Base-by-base conservation (phyloP, 2,329 filamentous ascomycete genomes). In the Kalmusia sp. region DNA sequence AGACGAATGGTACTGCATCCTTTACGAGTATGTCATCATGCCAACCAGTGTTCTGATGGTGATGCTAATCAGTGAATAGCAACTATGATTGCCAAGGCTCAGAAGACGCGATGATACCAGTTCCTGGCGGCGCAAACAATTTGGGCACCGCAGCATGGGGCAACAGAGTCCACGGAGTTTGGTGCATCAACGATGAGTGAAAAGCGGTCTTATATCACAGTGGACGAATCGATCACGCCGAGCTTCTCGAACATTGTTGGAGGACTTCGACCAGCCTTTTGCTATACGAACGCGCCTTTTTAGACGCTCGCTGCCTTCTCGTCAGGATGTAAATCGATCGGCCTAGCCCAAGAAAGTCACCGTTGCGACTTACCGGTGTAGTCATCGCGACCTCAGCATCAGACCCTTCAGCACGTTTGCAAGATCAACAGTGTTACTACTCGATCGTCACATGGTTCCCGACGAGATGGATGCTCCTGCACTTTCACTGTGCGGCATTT, bases 1-100 rank as follows among this genome's bases (percentile, higher is more conserved):
- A 14, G 70, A 73, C 44, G 58, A 59, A 27, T 73, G 70, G 70
- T 69, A 58, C n/a, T 73, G 70, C 50, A 59, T 60, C 28, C 71
- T 73, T 19, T 73, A 63, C 30, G 66, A 72, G 70, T 73, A 63
- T 7, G 70, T 64, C 21, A 5, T 9, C n/a, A 8, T 24, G 46
- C 25, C 12, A 17, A 15, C 28, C 15, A 22, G 14, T 11, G 9
- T 30, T 21, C 3, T 8, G 14, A 37, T 15, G n/a, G 25, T 27
- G 25, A 28, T 38, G 39, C 58, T 65, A 24, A 68, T 47, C 17
- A 3, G 3, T 28, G 6, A 8, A 11, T 34, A 73, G 70, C 40
- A 72, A 71, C 45, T 72, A 72, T 39, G 63, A 66, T 19, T 73
- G 70, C 58, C 46, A 37, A 2, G 64, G 60, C 34, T 45, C 49